These are phyloP conservation scores for Stentor roeselii DNA, from an alignment of 73 alveolate species.

Conservation along the genomic window DNA sequence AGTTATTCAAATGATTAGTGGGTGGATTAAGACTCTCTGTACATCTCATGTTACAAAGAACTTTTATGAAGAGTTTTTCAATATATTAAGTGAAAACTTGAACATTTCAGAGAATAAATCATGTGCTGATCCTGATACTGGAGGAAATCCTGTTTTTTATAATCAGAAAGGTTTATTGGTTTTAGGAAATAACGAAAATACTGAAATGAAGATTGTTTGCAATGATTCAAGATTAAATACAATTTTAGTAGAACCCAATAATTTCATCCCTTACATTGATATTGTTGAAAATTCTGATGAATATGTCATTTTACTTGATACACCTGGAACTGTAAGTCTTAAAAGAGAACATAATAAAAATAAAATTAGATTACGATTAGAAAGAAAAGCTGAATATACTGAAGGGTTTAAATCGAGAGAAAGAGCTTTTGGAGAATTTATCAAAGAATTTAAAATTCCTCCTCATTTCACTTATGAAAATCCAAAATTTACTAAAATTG, in stretches of 20 bases:
- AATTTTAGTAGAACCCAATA: conserved; percentile 45
- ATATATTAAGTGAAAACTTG: conserved; percentile 39
- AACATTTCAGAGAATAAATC: conserved; percentile 16
- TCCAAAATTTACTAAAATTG: too few relatives aligned
- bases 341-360: too few relatives aligned
- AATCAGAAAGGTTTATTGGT: conserved; percentile 26
- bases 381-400: too few relatives aligned
- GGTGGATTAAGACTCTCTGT: conserved; percentile 45
- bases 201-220: conserved; percentile 40
- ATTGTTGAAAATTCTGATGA: conserved; percentile 38
- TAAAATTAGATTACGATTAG: too few relatives aligned
- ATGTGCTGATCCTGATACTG: conserved; percentile 23
- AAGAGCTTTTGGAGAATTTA: conserved; percentile 48
- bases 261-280: conserved; percentile 43
- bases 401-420: too few relatives aligned
- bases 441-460: conserved; percentile 41
- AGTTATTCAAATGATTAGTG: conserved; percentile 38
- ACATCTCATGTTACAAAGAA: conserved; percentile 38
- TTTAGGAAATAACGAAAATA: background rate
- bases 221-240: conserved; percentile 40
- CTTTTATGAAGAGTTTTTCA: conserved; percentile 32
- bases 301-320: conserved; percentile 44
- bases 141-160: conserved; percentile 32
- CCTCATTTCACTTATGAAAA: too few relatives aligned
- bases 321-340: too few relatives aligned